phyloP scores from a whole-genome alignment of 1,284 basidiomycete species.

The Ustilago shanxiensis region DNA sequence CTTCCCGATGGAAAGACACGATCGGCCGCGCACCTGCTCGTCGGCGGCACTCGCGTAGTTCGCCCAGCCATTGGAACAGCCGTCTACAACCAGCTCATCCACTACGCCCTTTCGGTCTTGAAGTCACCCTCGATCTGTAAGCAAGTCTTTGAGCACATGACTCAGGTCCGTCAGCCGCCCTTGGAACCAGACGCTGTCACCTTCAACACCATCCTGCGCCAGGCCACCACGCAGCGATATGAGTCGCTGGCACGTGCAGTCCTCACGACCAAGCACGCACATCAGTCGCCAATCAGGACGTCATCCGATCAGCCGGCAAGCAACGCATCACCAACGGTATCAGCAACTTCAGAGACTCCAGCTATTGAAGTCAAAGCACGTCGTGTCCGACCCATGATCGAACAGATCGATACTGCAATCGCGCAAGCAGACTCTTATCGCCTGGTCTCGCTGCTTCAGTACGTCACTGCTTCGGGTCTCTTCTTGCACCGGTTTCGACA shows the following conservation, averaged over 20 bases:
- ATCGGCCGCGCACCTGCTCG: slow-evolving; percentile 8
- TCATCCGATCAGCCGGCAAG: background rate
- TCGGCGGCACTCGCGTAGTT: slow-evolving; percentile 16
- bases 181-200: slow-evolving; percentile 47
- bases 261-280: slow-evolving; percentile 21
- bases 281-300: background rate
- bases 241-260: slow-evolving; percentile 32
- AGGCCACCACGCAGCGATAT: slow-evolving; percentile 46
- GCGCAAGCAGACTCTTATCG: slow-evolving; percentile 40
- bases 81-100: slow-evolving; percentile 52
- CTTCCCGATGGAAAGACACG: slow-evolving; percentile 34
- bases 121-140: slow-evolving; percentile 36
- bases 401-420: slow-evolving; percentile 43
- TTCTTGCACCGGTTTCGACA: slow-evolving; percentile 35
- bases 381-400: slow-evolving; percentile 23
- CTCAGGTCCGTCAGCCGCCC: slow-evolving; percentile 30
- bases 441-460: slow-evolving; percentile 40
- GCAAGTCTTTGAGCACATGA: slow-evolving; percentile 48
- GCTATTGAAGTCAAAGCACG: background rate
- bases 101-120: slow-evolving; percentile 39
- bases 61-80: slow-evolving; percentile 28
- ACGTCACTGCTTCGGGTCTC: slow-evolving; percentile 34
- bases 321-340: background rate
- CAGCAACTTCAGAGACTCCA: background rate
- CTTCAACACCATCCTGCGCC: slow-evolving; percentile 50